Evolutionary conservation across 805 yeast species (phyloP).

Genomic region (Candida orba): DNA sequence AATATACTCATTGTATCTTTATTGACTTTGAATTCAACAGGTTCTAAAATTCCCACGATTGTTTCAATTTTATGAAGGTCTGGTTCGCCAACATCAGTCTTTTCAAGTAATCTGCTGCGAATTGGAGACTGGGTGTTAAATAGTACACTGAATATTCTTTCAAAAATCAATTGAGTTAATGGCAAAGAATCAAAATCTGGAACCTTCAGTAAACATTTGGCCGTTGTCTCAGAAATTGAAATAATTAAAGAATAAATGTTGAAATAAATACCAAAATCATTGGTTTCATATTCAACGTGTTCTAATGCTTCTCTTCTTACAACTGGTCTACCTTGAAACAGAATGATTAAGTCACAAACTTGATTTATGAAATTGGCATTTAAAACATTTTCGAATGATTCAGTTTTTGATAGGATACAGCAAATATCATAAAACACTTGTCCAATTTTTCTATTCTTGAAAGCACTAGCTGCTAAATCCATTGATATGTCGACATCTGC

Average conservation of each 20-base stretch:
- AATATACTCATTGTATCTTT: constrained; percentile 55
- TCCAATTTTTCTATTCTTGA: constrained; percentile 66
- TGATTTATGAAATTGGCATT: constrained; percentile 42
- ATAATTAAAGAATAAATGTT: constrained; percentile 51
- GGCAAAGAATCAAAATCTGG: background rate
- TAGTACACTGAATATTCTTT: constrained; percentile 4
- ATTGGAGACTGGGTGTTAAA: background rate
- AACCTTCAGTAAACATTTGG: constrained; percentile 32
- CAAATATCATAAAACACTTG: constrained; percentile 76
- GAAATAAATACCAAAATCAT: constrained; percentile 43
- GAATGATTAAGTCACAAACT: constrained; percentile 54
- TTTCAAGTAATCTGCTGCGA: background rate
- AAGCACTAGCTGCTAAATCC: constrained; percentile 24
- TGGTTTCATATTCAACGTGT: constrained; percentile 88
- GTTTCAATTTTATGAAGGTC: constrained; percentile 13
- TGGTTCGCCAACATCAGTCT: constrained; percentile 9
- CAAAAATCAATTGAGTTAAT: constrained; percentile 7
- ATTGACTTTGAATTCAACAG: constrained; percentile 37
- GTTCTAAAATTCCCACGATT: constrained; percentile 18
- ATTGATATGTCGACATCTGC: constrained; percentile 29
- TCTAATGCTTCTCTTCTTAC: constrained; percentile 64
- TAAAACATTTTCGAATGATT: constrained; percentile 41
- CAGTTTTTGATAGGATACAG: constrained; percentile 65
- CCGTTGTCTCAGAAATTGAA: constrained; percentile 49
- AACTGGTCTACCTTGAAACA: constrained; percentile 76